Evolutionary conservation across 2,329 filamentous ascomycete species (phyloP), one percentile per base, ranked within the genome.

Genomic region (Parafenestella ontariensis): DNA sequence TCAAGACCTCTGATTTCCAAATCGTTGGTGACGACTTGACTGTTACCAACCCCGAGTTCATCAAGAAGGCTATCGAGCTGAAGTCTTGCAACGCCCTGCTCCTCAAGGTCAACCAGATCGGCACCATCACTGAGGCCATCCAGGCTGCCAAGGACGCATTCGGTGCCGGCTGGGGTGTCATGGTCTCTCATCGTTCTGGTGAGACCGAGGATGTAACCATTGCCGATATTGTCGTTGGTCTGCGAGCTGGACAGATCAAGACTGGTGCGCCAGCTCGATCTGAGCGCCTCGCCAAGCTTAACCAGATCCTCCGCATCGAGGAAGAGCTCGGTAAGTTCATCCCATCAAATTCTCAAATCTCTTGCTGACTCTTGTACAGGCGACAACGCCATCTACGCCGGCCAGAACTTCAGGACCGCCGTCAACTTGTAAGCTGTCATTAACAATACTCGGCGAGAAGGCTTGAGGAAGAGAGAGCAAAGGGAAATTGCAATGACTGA

Each of bases 161-260:
- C 78, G 69, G 89, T 69, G 94, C 91, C 71, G 88, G 87, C 78
- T 99, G 95, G 95, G 94, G 94, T 78, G 93, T 99, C 84, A 98
- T 99, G 95, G 95, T 99, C 65, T 98, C 95, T 66, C 95, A 99
- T 87, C 90, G 95, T 73, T 99, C 95, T 61, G 95, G 95, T 79
- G 95, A 99, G 90, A 99, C 95, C 58, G 95, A 98, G 84, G 95
- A 99, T 83, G 95, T 99, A 72, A 99, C 95, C 81, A 99, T 99
- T 78, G 89, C 95, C 70, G 95, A 99, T 78, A 95, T 99, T 70
- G 92, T 93, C 65, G 95, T 99, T 70, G 95, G 95, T 84, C 91
- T 99, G 76, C 91, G 95, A 73, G 84, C 93, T 73, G 95, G 95
- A 69, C 92, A 99, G 87, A 98, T 99, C 88, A 76, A 75, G 68